Base-by-base conservation (phyloP, 768 basidiomycete genomes). In the Termitomyces heimii region DNA sequence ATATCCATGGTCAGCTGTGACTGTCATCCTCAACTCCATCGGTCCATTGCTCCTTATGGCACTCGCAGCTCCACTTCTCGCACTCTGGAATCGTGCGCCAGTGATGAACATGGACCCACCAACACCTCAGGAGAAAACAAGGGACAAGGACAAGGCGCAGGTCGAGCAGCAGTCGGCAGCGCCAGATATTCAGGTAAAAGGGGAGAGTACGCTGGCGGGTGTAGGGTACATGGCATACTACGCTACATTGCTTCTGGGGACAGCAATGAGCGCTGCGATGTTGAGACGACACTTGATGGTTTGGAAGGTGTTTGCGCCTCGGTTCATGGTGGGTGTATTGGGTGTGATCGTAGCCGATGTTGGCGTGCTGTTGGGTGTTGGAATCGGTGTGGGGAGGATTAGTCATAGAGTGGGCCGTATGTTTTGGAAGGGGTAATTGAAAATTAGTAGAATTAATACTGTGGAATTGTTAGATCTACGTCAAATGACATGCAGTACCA, bases 221-320 rank as follows among this genome's bases (percentile, higher is more conserved):
- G 66, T 94, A 2, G 84, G 82, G 0, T 71, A 87, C n/a, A 81
- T 85, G 77, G 69, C 83, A 3, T 94, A 94, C 65, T 89, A 86
- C 67, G 70, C 79, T 6, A 64, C 74, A 5, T 65, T 94, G 24
- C 70, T 92, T 1, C 65, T 94, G 4, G 86, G 89, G 4, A 82
- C 84, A 16, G 86, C 92, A 3, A 69, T 83, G 6, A 84, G 84
- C 55, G 85, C 92, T 0, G 89, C 92, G 8, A 81, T 85, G 63
- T 71, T 95, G 52, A 72, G 94, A 61, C 69, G 94, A 45, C 94
- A 98, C 68, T 70, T 97, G 61, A 97, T 97, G 94, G 94, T 98
- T 24, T 99, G 97, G 97, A 98, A 98, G 73, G 87, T 98, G 4
- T 99, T 98, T 65, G 96, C 95, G 37, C 97, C 97, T 60, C 74